Percentiles rank a stretch among this genome's conserved stretches.
Evolutionary conservation across 2,329 filamentous ascomycete species (phyloP).

Genomic region (Penicillium sp.): DNA sequence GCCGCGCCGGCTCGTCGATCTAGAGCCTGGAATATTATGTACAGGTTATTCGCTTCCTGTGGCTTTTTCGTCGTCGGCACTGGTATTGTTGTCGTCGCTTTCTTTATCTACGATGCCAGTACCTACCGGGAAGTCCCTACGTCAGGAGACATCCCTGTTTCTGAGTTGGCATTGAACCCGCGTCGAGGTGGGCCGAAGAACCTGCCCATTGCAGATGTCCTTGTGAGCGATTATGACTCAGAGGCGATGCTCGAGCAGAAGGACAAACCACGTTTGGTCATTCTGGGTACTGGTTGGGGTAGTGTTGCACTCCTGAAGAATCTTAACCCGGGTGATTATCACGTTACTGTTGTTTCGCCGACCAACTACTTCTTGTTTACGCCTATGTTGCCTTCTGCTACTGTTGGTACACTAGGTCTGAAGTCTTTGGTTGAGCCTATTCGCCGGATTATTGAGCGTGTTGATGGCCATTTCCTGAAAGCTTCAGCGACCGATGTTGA

Average conservation of each 20-base stretch:
- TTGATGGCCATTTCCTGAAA: constrained; percentile 86
- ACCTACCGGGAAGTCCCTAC: constrained; percentile 76
- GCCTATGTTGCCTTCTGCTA: constrained; percentile 94
- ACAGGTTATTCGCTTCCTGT: constrained; percentile 67
- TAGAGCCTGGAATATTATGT: constrained; percentile 53
- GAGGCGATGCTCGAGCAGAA: constrained; percentile 68
- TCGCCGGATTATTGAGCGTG: constrained; percentile 72
- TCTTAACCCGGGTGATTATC: constrained; percentile 85
- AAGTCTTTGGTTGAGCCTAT: constrained; percentile 91
- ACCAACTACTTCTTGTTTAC: constrained; percentile 98
- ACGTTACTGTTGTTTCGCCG: constrained; percentile 91
- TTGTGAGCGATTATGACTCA: constrained; percentile 84
- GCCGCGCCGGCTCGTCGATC: constrained; percentile 26
- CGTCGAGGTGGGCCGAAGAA: constrained; percentile 89
- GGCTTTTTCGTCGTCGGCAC: constrained; percentile 74
- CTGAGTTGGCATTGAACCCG: constrained; percentile 76
- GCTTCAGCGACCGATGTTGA: constrained; percentile 85
- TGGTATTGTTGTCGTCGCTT: constrained; percentile 68
- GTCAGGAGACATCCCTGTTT: constrained; percentile 74
- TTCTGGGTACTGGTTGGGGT: constrained; percentile 93
- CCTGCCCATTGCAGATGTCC: constrained; percentile 80
- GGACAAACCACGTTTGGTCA: constrained; percentile 87
- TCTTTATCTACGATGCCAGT: constrained; percentile 90
- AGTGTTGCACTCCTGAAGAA: constrained; percentile 89
- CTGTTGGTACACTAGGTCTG: constrained; percentile 89